phyloP scores from a whole-genome alignment of 2,329 filamentous ascomycete genomes.

The Verticillium isaacii region DNA sequence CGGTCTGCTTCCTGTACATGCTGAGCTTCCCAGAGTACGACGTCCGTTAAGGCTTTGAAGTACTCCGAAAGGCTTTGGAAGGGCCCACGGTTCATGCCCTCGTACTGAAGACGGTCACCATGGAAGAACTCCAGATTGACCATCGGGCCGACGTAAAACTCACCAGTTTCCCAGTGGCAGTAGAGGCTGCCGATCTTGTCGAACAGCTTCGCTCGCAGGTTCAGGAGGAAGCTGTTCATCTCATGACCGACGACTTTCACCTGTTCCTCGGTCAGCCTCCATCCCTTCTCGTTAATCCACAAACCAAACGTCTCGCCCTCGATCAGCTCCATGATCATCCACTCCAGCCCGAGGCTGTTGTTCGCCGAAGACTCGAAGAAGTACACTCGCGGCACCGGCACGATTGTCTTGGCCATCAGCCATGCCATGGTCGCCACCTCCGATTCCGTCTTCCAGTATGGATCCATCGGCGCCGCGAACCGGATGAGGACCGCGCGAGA shows the following conservation, averaged over 20 bases:
- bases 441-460: conserved; percentile 6
- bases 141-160: conserved; percentile 5
- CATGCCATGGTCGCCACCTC: conserved; percentile 13
- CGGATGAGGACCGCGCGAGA: conserved; percentile 5
- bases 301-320: conserved; percentile 1
- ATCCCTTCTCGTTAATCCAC: not conserved
- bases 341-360: conserved; percentile 10
- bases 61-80: conserved; percentile 2
- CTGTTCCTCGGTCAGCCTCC: not conserved
- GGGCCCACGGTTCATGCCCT: not conserved
- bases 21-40: not conserved
- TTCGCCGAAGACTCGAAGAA: conserved; percentile 10
- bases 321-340: conserved; percentile 9
- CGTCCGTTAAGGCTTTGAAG: not conserved
- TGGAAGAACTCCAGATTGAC: conserved; percentile 1
- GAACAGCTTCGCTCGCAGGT: not conserved
- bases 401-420: not conserved
- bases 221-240: not conserved
- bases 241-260: not conserved
- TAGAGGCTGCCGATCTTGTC: conserved; percentile 9
- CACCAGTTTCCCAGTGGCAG: conserved; percentile 4
- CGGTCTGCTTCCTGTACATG: not conserved
- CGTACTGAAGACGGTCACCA: not conserved
- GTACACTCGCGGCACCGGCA: conserved; percentile 4
- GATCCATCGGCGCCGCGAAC: conserved; percentile 7